These are phyloP conservation scores for Pseudogymnoascus sp. DNA, from an alignment of 2,329 filamentous ascomycete genomes.

Conservation along the genomic window DNA sequence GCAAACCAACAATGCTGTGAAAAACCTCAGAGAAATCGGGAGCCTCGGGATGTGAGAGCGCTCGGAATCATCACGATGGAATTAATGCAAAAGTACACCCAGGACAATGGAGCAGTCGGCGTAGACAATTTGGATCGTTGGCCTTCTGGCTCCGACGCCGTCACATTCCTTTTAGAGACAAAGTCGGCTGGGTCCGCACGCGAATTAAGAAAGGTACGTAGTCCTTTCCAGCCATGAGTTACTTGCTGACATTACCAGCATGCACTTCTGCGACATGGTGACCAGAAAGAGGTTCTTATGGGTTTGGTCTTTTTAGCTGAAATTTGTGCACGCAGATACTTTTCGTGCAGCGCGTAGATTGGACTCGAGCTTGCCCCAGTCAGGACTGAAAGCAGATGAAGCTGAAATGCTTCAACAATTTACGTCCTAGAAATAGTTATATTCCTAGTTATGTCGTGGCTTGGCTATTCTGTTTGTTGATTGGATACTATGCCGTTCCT, in stretches of 20 bases:
- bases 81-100: slow-evolving; percentile 31
- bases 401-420: neutral
- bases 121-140: slow-evolving; percentile 28
- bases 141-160: slow-evolving; percentile 23
- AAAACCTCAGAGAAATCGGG: neutral
- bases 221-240: neutral
- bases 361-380: too few relatives aligned
- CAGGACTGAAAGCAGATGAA: neutral
- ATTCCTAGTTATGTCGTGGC: neutral
- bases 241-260: slow-evolving; percentile 5
- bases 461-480: neutral
- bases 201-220: slow-evolving; percentile 24
- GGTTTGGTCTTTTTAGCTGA: slow-evolving; percentile 1
- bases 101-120: slow-evolving; percentile 27
- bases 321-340: neutral
- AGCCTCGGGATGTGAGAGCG: slow-evolving; percentile 19
- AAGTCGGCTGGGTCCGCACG: slow-evolving; percentile 23
- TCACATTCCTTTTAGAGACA: slow-evolving; percentile 28
- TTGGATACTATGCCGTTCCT: neutral
- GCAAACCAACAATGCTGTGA: slow-evolving; percentile 12
- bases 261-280: neutral
- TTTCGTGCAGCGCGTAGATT: neutral
- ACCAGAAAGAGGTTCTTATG: slow-evolving; percentile 2
- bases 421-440: neutral
- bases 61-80: slow-evolving; percentile 26